Percentiles rank a stretch among this genome's conserved stretches.
These are phyloP conservation scores for Ambrosia artemisiifolia DNA, from an alignment of 129 eudicot genomes.

Conservation along the genomic window DNA sequence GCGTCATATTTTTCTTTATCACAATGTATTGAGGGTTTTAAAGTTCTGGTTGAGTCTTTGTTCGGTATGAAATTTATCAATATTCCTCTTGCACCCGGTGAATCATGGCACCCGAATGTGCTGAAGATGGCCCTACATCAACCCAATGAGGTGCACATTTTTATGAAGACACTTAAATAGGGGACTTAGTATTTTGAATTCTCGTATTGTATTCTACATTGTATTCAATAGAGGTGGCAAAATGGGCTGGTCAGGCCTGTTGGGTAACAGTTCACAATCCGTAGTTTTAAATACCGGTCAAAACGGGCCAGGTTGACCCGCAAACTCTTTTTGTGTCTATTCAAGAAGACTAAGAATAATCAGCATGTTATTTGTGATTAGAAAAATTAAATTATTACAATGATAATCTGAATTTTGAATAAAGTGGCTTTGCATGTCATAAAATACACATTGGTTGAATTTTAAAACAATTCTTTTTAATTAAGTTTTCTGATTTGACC, in stretches of 20 bases:
- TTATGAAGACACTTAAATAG: background rate
- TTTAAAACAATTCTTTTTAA: background rate
- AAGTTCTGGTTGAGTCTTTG: slow-evolving; percentile 69
- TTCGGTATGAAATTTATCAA: slow-evolving; percentile 61
- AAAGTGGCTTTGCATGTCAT: background rate
- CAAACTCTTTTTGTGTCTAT: background rate
- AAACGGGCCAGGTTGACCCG: background rate
- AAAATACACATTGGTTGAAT: background rate
- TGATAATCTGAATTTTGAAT: background rate
- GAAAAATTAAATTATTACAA: background rate
- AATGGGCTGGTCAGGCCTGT: background rate
- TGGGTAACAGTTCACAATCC: background rate
- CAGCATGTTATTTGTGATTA: background rate
- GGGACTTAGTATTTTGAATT: background rate
- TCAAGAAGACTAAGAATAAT: background rate
- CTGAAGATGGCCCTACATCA: slow-evolving; percentile 81
- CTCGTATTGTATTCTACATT: background rate
- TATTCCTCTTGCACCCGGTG: slow-evolving; percentile 75
- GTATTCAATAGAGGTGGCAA: background rate
- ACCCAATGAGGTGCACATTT: slow-evolving; percentile 69
- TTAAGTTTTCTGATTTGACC: background rate
- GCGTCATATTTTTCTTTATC: slow-evolving; percentile 77
- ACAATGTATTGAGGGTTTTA: slow-evolving; percentile 86
- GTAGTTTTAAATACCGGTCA: background rate
- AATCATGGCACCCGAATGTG: slow-evolving; percentile 98